Conservation (phyloP, 495 filamentous ascomycete genomes). For the Geopyxis carbonaria region DNA sequence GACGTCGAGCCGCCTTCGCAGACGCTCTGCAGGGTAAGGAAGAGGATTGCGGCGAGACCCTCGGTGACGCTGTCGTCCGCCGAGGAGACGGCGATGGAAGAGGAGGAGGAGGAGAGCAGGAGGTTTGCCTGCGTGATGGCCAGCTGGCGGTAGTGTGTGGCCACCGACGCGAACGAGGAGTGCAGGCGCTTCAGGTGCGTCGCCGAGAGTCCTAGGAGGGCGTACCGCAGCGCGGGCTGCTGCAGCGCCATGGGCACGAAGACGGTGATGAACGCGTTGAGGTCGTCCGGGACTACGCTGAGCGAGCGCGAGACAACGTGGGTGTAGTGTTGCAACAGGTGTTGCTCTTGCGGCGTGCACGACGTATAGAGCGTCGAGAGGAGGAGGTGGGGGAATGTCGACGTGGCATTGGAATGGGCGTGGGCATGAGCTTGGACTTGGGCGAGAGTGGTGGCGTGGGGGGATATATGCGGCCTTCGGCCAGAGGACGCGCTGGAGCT, state of each 20-base stretch:
- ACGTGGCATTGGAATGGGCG: neutral
- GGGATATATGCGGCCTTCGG: no score
- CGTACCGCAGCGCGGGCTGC: slow-evolving; percentile 3
- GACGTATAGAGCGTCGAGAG: neutral
- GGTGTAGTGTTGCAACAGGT: slow-evolving; percentile 7
- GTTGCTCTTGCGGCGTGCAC: slow-evolving; percentile 4
- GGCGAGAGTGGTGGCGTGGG: neutral
- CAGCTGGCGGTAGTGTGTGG: slow-evolving; percentile 1
- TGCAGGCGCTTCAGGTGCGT: slow-evolving; percentile 6
- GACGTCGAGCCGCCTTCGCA: slow-evolving; percentile 1
- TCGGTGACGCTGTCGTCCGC: neutral
- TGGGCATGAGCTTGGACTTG: neutral
- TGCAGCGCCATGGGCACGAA: slow-evolving; percentile 5
- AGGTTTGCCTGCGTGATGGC: slow-evolving; percentile 1
- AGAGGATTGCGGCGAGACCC: slow-evolving; percentile 4
- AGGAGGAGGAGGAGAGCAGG: neutral
- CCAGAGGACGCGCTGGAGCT: no score
- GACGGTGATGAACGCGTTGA: slow-evolving; percentile 4
- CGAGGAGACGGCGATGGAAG: no score
- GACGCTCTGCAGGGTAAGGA: slow-evolving; percentile 2
- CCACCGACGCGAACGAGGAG: neutral
- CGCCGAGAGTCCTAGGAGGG: slow-evolving; percentile 4
- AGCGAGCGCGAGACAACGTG: slow-evolving; percentile 2
- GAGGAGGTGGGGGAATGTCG: neutral
- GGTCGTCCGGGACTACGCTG: slow-evolving; percentile 3